Evolutionary conservation across 768 basidiomycete genomes (phyloP).

Genomic region (Leucogyrophana mollusca): DNA sequence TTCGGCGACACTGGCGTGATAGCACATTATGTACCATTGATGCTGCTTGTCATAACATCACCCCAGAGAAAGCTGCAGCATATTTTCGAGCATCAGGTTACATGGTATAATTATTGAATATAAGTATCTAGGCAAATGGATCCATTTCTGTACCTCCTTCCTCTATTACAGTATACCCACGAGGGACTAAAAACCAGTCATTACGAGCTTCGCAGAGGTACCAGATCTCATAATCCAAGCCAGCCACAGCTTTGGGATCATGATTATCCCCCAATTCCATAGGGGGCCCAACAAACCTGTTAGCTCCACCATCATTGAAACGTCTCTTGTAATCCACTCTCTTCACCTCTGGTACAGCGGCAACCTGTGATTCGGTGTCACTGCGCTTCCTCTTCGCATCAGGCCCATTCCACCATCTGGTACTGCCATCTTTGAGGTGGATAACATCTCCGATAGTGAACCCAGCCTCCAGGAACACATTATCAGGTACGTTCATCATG

Average conservation of each 20-base stretch:
- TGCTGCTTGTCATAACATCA: constrained; percentile 21
- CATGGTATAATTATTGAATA: constrained; percentile 11
- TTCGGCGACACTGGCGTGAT: constrained; percentile 5
- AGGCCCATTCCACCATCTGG: constrained; percentile 5
- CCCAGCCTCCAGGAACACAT: background rate
- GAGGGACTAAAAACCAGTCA: constrained; percentile 5
- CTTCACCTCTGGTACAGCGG: background rate
- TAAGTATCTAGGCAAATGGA: background rate
- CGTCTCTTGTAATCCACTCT: constrained; percentile 1
- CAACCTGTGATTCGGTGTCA: background rate
- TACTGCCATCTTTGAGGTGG: constrained; percentile 5
- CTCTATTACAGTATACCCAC: constrained; percentile 1
- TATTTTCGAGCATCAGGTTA: constrained; percentile 25
- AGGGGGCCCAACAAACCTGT: background rate
- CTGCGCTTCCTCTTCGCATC: constrained; percentile 1
- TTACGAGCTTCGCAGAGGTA: constrained; percentile 1
- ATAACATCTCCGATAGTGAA: constrained; percentile 1
- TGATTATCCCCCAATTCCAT: background rate
- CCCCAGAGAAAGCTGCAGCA: constrained; percentile 16
- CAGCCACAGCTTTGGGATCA: background rate
- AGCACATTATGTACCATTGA: constrained; percentile 18
- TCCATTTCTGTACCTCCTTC: background rate
- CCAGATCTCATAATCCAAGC: constrained; percentile 7
- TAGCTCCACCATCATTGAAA: background rate
- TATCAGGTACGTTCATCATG: background rate